Evolutionary conservation across 75 land plant species (phyloP), one percentile per base, ranked within the genome.

Genomic region (Larix kaempferi): DNA sequence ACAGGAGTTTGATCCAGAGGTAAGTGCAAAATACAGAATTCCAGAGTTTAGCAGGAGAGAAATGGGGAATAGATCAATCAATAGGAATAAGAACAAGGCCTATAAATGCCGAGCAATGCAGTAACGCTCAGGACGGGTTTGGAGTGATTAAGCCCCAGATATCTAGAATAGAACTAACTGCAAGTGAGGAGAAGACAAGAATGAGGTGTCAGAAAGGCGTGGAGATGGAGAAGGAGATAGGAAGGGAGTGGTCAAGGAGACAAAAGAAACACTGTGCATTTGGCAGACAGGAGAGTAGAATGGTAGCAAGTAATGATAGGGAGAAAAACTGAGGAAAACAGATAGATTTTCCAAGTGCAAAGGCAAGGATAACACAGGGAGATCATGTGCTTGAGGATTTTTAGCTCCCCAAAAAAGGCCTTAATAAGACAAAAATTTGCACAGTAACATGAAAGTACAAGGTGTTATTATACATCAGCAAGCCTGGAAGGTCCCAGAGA

Each of bases 201-300:
- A 69, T 69, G 49, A 69, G 73, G 11, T 69, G 72, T 67, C 72
- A 67, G 72, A 39, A 35, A 16, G 72, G 72, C 7, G 41, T 69
- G 73, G 73, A 41, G 73, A 69, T 22, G 73, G 22, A 39, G n/a
- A n/a, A n/a, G 73, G 41, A 41, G 41, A 37, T 21, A 41, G 25
- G n/a, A 22, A 69, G 41, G 73, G 22, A 44, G 21, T 69, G 52
- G 73, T 69, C 54, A 69, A 69, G 52, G 73, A 69, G 73, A 69
- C 73, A 69, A 69, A 69, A 69, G 49, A 41, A 69, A 69, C 39
- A 52, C 72, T 69, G n/a, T 69, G 72, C 23, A 69, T 69, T 69
- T 69, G 44, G 72, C 72, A 69, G 72, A 69, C 72, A 69, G 73
- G 41, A 69, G 73, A 19, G 73, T 17, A 7, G 73, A 49, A 13